These are phyloP conservation scores for Pogostemon cablin DNA, from an alignment of 257 asterid genomes.

Conservation along the genomic window DNA sequence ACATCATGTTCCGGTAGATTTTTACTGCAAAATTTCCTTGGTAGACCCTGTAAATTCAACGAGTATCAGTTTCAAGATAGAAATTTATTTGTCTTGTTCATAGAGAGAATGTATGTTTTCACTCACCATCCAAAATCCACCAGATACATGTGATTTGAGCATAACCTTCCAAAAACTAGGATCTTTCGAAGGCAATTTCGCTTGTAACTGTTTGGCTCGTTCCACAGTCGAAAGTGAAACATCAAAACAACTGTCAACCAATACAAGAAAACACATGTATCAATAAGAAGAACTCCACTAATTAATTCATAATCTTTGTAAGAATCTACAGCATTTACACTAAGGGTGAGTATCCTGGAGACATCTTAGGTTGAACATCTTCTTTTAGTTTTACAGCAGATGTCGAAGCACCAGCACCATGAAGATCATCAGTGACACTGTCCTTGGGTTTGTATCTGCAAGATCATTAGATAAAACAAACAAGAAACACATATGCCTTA, in stretches of 20 bases:
- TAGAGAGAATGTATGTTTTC: not conserved
- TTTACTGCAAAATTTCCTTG: slow-evolving; percentile 45
- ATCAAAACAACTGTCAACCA: not conserved
- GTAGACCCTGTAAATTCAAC: slow-evolving; percentile 48
- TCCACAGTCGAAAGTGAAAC: slow-evolving; percentile 33
- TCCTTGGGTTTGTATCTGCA: slow-evolving; percentile 30
- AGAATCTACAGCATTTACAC: too few relatives aligned
- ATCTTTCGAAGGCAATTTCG: slow-evolving; percentile 33
- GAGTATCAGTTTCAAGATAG: not conserved
- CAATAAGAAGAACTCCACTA: too few relatives aligned
- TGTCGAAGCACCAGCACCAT: slow-evolving; percentile 10
- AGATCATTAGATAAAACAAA: not conserved
- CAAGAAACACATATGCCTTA: too few relatives aligned
- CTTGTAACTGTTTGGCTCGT: slow-evolving; percentile 50
- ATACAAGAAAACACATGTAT: too few relatives aligned
- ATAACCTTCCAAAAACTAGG: slow-evolving; percentile 55
- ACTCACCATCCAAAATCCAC: slow-evolving; percentile 79
- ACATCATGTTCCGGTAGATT: slow-evolving; percentile 60
- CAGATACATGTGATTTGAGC: slow-evolving; percentile 62
- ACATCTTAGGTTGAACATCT: slow-evolving; percentile 47
- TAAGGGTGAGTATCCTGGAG: slow-evolving; percentile 3
- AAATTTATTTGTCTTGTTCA: not conserved
- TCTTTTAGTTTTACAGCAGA: slow-evolving; percentile 42
- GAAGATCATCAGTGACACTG: not conserved
- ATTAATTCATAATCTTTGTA: too few relatives aligned